These are phyloP conservation scores for Alnus rubra DNA, from an alignment of 306 rosid genomes.

Conservation along the genomic window DNA sequence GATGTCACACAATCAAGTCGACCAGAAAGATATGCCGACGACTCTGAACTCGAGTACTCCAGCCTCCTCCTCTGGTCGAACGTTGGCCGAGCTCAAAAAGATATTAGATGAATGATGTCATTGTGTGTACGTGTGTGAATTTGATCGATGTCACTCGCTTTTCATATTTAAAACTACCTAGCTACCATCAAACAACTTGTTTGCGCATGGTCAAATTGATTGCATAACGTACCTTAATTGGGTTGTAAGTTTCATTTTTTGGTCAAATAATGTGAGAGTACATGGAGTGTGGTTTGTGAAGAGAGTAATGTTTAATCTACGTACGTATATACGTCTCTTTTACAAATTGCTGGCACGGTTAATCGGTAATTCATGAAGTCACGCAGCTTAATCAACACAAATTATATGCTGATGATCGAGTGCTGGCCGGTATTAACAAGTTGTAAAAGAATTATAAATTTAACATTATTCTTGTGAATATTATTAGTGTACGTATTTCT, in stretches of 20 bases:
- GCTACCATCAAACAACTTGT: background rate
- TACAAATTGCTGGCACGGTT: too few relatives aligned
- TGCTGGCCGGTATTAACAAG: too few relatives aligned
- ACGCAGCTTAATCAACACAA: too few relatives aligned
- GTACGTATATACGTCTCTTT: too few relatives aligned
- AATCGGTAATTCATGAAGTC: too few relatives aligned
- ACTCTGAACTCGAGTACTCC: conserved; percentile 29
- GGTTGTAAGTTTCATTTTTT: background rate
- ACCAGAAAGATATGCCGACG: conserved; percentile 2
- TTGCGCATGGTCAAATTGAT: background rate
- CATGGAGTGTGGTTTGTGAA: too few relatives aligned
- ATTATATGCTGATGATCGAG: too few relatives aligned
- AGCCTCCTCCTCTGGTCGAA: conserved; percentile 32
- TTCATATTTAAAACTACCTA: background rate
- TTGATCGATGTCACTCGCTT: background rate
- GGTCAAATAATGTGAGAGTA: too few relatives aligned
- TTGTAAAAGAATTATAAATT: too few relatives aligned
- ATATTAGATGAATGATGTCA: background rate
- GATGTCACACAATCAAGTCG: background rate
- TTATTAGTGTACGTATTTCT: background rate
- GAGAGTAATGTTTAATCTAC: too few relatives aligned
- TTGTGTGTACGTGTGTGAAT: background rate
- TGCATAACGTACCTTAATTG: background rate
- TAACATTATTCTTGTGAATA: too few relatives aligned
- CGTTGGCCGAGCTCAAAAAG: conserved; percentile 40